A percentile compares a stretch with the other conserved stretches of the same genome.
Conservation (phyloP, 352 stramenopile species). For the Phytopythium vexans region DNA sequence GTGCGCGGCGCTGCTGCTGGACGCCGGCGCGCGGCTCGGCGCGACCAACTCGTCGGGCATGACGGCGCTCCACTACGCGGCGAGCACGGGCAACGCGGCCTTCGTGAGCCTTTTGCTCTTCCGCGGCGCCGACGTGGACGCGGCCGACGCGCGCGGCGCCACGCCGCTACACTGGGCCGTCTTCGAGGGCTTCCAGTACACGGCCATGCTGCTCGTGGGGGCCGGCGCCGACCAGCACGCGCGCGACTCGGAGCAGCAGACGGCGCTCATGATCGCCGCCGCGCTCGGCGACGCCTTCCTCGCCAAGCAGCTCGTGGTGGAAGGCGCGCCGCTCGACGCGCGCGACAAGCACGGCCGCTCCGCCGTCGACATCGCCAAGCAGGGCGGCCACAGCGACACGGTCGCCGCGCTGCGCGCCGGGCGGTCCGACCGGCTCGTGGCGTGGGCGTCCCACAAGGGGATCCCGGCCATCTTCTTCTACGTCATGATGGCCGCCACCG, state of each 20-base stretch:
- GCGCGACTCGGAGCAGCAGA: slow-evolving; percentile 73
- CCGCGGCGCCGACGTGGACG: slow-evolving; percentile 64
- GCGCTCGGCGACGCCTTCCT: slow-evolving; percentile 78
- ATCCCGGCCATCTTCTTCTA: slow-evolving; percentile 74
- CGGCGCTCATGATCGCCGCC: slow-evolving; percentile 77
- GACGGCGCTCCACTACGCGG: slow-evolving; percentile 78
- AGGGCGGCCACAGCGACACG: slow-evolving; percentile 68
- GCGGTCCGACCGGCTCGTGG: slow-evolving; percentile 60
- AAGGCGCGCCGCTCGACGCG: slow-evolving; percentile 60
- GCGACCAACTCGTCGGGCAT: slow-evolving; percentile 74
- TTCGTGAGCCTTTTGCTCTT: slow-evolving; percentile 67
- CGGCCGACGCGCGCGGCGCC: slow-evolving; percentile 59
- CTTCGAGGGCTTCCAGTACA: slow-evolving; percentile 86
- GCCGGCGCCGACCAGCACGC: slow-evolving; percentile 39
- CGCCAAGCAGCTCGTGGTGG: slow-evolving; percentile 79
- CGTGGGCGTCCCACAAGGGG: slow-evolving; percentile 57
- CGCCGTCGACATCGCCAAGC: slow-evolving; percentile 69
- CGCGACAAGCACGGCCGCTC: slow-evolving; percentile 71
- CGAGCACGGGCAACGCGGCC: slow-evolving; percentile 71
- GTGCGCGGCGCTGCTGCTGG: slow-evolving; percentile 48
- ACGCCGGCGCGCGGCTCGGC: slow-evolving; percentile 45
- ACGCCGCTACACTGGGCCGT: slow-evolving; percentile 81
- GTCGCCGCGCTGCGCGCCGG: slow-evolving; percentile 62
- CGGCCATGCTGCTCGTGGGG: slow-evolving; percentile 58
- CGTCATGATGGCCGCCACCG: slow-evolving; percentile 43